Evolutionary conservation across 495 filamentous ascomycete genomes (phyloP).

Genomic region (Penicillium verhagenii): DNA sequence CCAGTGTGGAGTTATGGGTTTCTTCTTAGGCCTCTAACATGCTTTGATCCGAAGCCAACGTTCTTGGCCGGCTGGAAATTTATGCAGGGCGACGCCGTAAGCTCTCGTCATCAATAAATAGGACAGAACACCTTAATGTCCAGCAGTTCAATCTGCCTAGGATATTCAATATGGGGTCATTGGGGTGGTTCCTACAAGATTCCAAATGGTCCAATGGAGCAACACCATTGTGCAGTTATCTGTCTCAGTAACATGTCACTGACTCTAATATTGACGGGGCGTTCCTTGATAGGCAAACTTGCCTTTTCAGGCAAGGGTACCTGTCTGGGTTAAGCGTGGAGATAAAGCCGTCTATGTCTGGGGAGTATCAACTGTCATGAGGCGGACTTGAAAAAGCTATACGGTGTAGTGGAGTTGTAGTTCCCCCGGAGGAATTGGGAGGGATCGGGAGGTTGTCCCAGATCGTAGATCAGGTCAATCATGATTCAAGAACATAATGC

Average conservation of each 20-base stretch:
- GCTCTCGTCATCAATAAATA: background rate
- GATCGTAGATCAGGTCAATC: conserved; percentile 1
- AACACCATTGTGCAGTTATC: no score
- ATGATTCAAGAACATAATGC: no score
- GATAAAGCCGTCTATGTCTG: background rate
- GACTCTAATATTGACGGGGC: background rate
- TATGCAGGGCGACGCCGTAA: background rate
- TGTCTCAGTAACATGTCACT: no score
- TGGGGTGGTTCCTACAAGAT: background rate
- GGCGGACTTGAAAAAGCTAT: background rate
- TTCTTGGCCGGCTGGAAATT: background rate
- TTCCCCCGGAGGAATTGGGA: background rate
- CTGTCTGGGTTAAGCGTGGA: background rate
- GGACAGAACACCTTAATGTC: background rate
- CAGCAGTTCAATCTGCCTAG: background rate
- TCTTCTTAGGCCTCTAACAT: no score
- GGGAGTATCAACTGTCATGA: background rate
- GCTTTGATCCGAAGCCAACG: no score
- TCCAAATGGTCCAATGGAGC: background rate
- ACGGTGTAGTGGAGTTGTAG: background rate
- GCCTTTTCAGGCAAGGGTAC: background rate
- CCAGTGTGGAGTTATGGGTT: no score
- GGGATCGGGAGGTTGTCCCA: background rate
- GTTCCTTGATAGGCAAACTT: background rate
- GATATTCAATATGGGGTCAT: background rate